A percentile compares a stretch with the other conserved stretches of the same genome.
phyloP scores from a whole-genome alignment of 768 basidiomycete genomes.

The Termitomyces sp. region DNA sequence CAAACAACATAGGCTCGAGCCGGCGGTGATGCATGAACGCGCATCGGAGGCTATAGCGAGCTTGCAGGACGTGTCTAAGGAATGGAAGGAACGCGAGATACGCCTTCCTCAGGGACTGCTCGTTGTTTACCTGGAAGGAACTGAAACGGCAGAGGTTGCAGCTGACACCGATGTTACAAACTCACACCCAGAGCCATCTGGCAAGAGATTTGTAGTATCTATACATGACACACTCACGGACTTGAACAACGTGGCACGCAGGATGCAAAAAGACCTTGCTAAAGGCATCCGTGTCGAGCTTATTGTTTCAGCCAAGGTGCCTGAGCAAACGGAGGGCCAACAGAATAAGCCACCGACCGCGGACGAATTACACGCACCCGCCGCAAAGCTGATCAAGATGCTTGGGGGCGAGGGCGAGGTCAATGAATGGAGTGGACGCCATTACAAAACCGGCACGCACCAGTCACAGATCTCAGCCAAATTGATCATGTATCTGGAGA shows the following conservation, averaged over 20 bases:
- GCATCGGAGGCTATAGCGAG: constrained; percentile 35
- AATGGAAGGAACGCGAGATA: constrained; percentile 44
- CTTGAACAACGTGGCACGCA: neutral
- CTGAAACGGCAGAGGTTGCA: neutral
- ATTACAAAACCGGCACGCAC: neutral
- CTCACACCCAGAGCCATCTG: neutral
- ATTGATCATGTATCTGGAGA: constrained; percentile 4
- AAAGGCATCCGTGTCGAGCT: constrained; percentile 4
- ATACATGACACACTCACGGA: neutral
- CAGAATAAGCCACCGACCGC: neutral
- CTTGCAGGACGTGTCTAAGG: constrained; percentile 46
- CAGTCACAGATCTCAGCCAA: neutral
- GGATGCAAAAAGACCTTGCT: neutral
- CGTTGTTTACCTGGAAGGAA: constrained; percentile 41
- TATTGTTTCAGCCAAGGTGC: neutral
- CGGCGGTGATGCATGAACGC: constrained; percentile 36
- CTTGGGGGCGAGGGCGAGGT: neutral
- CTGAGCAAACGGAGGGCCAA: too few species aligned
- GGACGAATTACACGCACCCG: neutral
- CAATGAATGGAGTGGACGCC: neutral
- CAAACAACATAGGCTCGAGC: constrained; percentile 29
- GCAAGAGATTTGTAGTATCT: neutral
- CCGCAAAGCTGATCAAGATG: neutral
- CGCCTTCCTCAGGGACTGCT: constrained; percentile 25
- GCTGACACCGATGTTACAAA: neutral